Conservation (phyloP, 1,284 basidiomycete genomes). For the Marasmius fiardii region DNA sequence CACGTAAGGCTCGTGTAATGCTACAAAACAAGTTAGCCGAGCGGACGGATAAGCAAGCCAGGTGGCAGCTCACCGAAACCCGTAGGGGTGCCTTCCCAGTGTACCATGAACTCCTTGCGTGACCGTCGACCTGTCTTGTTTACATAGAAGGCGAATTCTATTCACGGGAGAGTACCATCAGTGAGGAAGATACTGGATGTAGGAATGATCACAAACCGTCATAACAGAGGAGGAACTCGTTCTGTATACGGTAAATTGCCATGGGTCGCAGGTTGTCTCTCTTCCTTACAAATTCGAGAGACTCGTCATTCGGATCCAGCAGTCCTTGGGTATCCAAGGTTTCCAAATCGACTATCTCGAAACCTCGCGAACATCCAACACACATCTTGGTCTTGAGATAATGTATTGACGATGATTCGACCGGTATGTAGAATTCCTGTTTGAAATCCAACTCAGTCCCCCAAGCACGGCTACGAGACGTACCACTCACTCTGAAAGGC, state of each 20-base stretch:
- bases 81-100: conserved; percentile 95
- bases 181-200: background rate
- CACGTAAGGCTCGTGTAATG: conserved; percentile 95
- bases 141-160: conserved; percentile 98
- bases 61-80: conserved; percentile 74
- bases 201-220: conserved; percentile 62
- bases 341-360: conserved; percentile 98
- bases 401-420: conserved; percentile 95
- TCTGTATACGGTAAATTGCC: conserved; percentile 95
- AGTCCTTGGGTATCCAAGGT: conserved; percentile 96
- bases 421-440: conserved; percentile 98
- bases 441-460: conserved; percentile 8
- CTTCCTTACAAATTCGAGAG: conserved; percentile 92
- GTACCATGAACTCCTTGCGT: conserved; percentile 88
- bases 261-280: conserved; percentile 89
- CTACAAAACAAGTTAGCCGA: conserved; percentile 38
- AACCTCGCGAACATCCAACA: conserved; percentile 97
- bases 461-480: background rate
- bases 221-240: conserved; percentile 97
- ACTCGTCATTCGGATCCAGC: conserved; percentile 89
- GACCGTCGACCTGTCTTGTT: conserved; percentile 96
- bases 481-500: conserved; percentile 77
- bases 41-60: background rate
- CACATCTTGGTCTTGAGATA: conserved; percentile 98
- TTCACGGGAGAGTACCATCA: conserved; percentile 10